Conservation (phyloP, 805 yeast species). For the Martiniozyma abietophila region DNA sequence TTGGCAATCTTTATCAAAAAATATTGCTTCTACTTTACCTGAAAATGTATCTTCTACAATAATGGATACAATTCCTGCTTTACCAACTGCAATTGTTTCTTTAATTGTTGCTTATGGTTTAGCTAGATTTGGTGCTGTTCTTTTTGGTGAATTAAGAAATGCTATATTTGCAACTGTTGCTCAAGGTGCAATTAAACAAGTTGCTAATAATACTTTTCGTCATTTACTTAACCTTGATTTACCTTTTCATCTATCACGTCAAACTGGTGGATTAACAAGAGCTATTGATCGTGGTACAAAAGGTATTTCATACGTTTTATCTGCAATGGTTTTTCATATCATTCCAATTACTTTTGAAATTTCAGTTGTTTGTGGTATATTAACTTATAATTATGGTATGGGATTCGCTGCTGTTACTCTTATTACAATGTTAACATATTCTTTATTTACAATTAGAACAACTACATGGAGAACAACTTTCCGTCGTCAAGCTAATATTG, state of each 20-base stretch:
- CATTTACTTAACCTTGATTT: slow-evolving; percentile 80
- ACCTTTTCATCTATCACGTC: slow-evolving; percentile 81
- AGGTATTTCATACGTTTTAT: slow-evolving; percentile 86
- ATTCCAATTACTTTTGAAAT: slow-evolving; percentile 90
- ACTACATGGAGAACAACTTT: slow-evolving; percentile 96
- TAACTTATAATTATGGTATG: slow-evolving; percentile 86
- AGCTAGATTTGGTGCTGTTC: slow-evolving; percentile 87
- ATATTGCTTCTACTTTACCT: slow-evolving; percentile 20
- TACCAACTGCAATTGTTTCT: slow-evolving; percentile 56
- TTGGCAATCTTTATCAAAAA: slow-evolving; percentile 56
- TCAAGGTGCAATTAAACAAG: slow-evolving; percentile 84
- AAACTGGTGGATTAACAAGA: slow-evolving; percentile 92
- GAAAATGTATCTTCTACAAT: slow-evolving; percentile 8
- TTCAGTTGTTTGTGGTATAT: slow-evolving; percentile 82
- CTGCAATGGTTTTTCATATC: slow-evolving; percentile 97
- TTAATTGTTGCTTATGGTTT: slow-evolving; percentile 82
- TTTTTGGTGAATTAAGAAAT: slow-evolving; percentile 90
- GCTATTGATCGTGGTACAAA: slow-evolving; percentile 98
- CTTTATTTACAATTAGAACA: slow-evolving; percentile 79
- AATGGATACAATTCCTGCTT: slow-evolving; percentile 14
- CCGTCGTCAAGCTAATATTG: slow-evolving; percentile 80
- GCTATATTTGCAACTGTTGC: slow-evolving; percentile 95
- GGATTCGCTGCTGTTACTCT: slow-evolving; percentile 85
- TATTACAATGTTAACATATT: slow-evolving; percentile 80
- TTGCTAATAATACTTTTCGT: slow-evolving; percentile 77